phyloP scores from a whole-genome alignment of 1,139 yeast genomes.

The Yamadazyma diospyri region DNA sequence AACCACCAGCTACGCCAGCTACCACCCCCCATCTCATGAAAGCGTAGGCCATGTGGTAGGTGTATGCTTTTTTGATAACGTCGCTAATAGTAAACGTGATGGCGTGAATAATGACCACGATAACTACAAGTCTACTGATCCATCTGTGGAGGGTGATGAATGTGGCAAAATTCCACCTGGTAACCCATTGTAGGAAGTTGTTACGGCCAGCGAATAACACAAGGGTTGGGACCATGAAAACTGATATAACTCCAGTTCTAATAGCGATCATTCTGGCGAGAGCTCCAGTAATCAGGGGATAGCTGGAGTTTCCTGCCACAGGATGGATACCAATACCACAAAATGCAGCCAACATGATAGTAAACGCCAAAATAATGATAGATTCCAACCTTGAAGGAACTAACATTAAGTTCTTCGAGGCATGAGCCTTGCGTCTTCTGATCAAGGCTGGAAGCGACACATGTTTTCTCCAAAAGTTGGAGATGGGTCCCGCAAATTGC shows the following conservation, averaged over 20 bases:
- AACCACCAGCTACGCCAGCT: conserved; percentile 29
- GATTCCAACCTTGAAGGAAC: conserved; percentile 31
- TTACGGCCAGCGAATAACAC: conserved; percentile 32
- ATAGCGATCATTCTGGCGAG: conserved; percentile 22
- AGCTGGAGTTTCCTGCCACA: conserved; percentile 21
- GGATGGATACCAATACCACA: conserved; percentile 20
- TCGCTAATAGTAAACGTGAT: conserved; percentile 19
- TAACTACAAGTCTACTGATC: conserved; percentile 24
- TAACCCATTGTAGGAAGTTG: conserved; percentile 29
- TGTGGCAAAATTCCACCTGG: conserved; percentile 30
- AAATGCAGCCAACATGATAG: conserved; percentile 42
- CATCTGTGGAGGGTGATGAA: conserved; percentile 30
- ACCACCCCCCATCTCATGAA: conserved; percentile 51
- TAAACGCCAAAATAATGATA: conserved; percentile 33
- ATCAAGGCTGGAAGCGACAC: conserved; percentile 32
- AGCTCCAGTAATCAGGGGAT: conserved; percentile 13
- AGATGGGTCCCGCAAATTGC: conserved; percentile 22
- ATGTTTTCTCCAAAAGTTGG: conserved; percentile 28
- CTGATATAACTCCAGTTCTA: conserved; percentile 28
- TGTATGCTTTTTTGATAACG: conserved; percentile 15
- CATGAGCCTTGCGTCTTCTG: conserved; percentile 22
- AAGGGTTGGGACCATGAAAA: conserved; percentile 23
- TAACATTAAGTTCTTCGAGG: conserved; percentile 18
- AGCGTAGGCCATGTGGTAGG: conserved; percentile 22
- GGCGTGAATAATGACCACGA: conserved; percentile 23